Evolutionary conservation across 208 protist species (phyloP).

Genomic region (Crithidia acanthocephali): DNA sequence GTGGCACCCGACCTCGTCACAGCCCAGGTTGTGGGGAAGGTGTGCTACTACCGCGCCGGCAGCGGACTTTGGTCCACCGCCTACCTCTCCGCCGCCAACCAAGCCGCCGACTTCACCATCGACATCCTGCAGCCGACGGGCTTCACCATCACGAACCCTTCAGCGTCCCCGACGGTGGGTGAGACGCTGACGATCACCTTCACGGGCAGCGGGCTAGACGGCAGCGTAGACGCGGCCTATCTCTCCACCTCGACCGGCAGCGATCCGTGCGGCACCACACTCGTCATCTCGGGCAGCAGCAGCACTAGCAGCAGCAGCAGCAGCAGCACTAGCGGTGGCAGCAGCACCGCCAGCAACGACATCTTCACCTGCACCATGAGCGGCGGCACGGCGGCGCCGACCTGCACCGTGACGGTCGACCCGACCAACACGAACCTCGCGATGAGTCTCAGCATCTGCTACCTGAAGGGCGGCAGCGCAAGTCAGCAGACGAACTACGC

Average conservation of each 20-base stretch:
- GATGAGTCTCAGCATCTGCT: slow-evolving; percentile 70
- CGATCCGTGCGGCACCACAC: slow-evolving; percentile 33
- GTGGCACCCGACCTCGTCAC: slow-evolving; percentile 65
- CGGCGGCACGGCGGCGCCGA: slow-evolving; percentile 36
- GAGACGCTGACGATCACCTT: slow-evolving; percentile 60
- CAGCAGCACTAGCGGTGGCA: background rate
- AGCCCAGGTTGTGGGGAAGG: slow-evolving; percentile 48
- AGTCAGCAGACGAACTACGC: slow-evolving; percentile 57
- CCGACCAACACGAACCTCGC: slow-evolving; percentile 49
- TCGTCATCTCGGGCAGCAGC: background rate
- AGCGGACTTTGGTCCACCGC: slow-evolving; percentile 61
- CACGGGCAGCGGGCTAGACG: slow-evolving; percentile 60
- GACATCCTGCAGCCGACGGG: slow-evolving; percentile 77
- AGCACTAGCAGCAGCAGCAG: background rate
- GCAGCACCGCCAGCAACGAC: background rate
- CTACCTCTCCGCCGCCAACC: slow-evolving; percentile 44
- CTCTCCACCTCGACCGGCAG: slow-evolving; percentile 39
- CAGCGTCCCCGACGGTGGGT: slow-evolving; percentile 54
- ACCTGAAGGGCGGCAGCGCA: slow-evolving; percentile 46
- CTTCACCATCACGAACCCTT: slow-evolving; percentile 49
- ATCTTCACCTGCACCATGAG: slow-evolving; percentile 54
- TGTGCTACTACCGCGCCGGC: slow-evolving; percentile 73
- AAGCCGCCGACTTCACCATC: slow-evolving; percentile 72
- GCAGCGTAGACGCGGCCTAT: slow-evolving; percentile 61
- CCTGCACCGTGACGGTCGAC: slow-evolving; percentile 71